phyloP scores from a whole-genome alignment of 129 eudicot species.

The Centella asiatica region DNA sequence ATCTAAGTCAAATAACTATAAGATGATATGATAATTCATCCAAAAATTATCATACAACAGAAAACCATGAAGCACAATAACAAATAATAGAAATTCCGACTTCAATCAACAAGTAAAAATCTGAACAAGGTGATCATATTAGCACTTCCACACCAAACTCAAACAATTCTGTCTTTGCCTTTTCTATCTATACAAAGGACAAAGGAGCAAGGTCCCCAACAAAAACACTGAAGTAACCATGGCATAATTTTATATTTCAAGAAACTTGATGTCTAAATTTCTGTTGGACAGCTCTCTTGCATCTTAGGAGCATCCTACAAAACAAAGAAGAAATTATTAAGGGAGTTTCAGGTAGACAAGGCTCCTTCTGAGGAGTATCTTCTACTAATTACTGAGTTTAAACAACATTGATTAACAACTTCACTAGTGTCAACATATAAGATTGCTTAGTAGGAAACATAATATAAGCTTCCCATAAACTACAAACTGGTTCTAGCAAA shows the following conservation, averaged over 20 bases:
- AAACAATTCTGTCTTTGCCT: conserved; percentile 13
- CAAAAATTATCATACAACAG: too few relatives aligned
- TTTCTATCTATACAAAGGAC: conserved; percentile 49
- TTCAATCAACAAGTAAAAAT: too few relatives aligned
- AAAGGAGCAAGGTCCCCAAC: conserved; percentile 43
- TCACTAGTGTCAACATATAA: neutral
- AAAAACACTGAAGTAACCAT: conserved; percentile 45
- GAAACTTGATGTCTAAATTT: conserved; percentile 18
- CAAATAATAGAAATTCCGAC: too few relatives aligned
- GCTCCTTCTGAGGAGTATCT: neutral
- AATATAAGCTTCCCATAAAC: too few relatives aligned
- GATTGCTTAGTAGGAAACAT: neutral
- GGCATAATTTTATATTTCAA: neutral
- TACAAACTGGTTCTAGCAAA: neutral
- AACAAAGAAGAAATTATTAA: neutral
- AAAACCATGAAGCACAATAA: too few relatives aligned
- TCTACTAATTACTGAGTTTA: neutral
- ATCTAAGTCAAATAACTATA: too few relatives aligned
- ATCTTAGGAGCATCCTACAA: conserved; percentile 40
- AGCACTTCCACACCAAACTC: conserved; percentile 36
- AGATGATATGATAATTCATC: too few relatives aligned
- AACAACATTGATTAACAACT: neutral
- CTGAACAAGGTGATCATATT: too few relatives aligned
- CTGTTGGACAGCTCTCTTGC: conserved; percentile 36
- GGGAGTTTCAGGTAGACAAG: neutral